Evolutionary conservation across 768 basidiomycete species (phyloP).

Genomic region (Pisolithus albus): DNA sequence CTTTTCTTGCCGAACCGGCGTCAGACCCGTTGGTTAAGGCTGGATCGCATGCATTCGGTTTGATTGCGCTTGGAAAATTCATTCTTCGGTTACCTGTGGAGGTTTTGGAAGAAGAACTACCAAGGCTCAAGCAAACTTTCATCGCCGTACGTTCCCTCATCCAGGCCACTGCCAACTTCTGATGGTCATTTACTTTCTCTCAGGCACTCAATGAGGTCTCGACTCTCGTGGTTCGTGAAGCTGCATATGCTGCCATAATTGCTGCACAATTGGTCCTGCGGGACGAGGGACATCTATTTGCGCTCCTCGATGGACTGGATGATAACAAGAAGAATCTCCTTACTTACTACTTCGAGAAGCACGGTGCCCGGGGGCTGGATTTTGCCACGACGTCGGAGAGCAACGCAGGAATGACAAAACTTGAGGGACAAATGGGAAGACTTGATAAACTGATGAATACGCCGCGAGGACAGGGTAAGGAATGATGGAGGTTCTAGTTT

Average conservation of each 20-base stretch:
- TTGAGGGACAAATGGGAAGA: constrained; percentile 75
- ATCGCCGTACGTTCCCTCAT: constrained; percentile 47
- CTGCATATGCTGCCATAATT: constrained; percentile 75
- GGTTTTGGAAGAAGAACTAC: constrained; percentile 82
- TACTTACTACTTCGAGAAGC: constrained; percentile 86
- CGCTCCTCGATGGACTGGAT: constrained; percentile 73
- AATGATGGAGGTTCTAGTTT: background rate
- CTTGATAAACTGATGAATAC: constrained; percentile 76
- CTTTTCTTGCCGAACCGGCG: constrained; percentile 51
- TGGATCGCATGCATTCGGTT: constrained; percentile 71
- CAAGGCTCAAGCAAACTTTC: constrained; percentile 64
- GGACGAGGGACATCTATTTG: constrained; percentile 79
- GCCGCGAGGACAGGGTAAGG: constrained; percentile 36
- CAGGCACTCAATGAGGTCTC: constrained; percentile 67
- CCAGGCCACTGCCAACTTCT: background rate
- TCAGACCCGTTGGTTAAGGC: constrained; percentile 52
- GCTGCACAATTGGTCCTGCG: constrained; percentile 77
- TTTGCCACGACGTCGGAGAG: constrained; percentile 28
- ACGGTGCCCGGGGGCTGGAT: constrained; percentile 56
- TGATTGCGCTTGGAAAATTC: constrained; percentile 79
- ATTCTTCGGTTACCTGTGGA: constrained; percentile 74
- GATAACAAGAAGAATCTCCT: constrained; percentile 87
- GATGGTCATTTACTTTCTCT: constrained; percentile 1
- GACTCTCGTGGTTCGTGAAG: constrained; percentile 76
- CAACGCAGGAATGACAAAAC: constrained; percentile 50